Evolutionary conservation across 805 yeast genomes (phyloP).

Genomic region (Nakazawaea ernobii): DNA sequence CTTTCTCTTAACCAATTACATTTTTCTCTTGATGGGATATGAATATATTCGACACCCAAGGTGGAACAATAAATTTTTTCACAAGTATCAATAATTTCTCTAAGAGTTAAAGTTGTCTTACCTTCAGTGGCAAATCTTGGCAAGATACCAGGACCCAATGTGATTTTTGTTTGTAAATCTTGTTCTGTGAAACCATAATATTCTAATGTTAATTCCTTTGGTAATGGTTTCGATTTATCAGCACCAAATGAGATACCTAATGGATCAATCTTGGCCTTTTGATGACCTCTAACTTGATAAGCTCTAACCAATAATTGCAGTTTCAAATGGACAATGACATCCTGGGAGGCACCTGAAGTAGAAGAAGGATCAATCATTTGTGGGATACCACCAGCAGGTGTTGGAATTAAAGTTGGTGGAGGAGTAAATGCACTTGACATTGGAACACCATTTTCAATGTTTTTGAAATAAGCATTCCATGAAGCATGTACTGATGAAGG

Average conservation of each 20-base stretch:
- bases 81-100: constrained; percentile 72
- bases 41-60: constrained; percentile 94
- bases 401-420: constrained; percentile 86
- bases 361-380: constrained; percentile 43
- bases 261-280: constrained; percentile 95
- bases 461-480: constrained; percentile 96
- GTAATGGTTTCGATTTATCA: constrained; percentile 43
- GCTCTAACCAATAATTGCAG: constrained; percentile 97
- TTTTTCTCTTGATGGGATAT: constrained; percentile 89
- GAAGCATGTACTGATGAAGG: constrained; percentile 90
- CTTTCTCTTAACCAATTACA: constrained; percentile 99
- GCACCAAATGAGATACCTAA: constrained; percentile 83
- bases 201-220: constrained; percentile 86
- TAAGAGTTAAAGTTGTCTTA: constrained; percentile 58
- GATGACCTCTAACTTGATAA: constrained; percentile 97
- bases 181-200: constrained; percentile 87
- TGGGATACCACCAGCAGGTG: constrained; percentile 72
- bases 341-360: constrained; percentile 48
- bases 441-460: constrained; percentile 70
- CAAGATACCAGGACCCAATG: constrained; percentile 95
- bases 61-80: constrained; percentile 82
- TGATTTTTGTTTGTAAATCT: constrained; percentile 77
- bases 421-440: constrained; percentile 76
- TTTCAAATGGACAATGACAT: constrained; percentile 82
- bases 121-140: constrained; percentile 78